phyloP scores from a whole-genome alignment of 352 stramenopile genomes.

The Peronosclerospora sorghi region DNA sequence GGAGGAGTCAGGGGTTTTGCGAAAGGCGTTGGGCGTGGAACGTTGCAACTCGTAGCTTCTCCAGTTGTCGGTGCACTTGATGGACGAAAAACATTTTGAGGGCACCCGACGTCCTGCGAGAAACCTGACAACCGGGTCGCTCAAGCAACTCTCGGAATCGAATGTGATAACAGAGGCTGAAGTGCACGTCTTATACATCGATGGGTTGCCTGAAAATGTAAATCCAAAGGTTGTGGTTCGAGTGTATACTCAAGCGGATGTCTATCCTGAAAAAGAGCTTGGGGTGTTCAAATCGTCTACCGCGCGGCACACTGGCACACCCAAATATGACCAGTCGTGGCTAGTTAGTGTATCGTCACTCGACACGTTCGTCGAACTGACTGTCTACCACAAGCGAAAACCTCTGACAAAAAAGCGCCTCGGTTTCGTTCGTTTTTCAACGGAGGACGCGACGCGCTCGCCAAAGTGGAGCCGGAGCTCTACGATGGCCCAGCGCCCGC shows the following conservation, averaged over 20 bases:
- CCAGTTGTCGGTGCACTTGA: no score
- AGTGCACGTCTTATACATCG: slow-evolving; percentile 58
- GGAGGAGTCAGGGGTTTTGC: no score
- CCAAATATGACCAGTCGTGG: slow-evolving; percentile 80
- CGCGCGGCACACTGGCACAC: slow-evolving; percentile 39
- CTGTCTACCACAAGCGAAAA: slow-evolving; percentile 79
- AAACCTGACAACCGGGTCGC: no score
- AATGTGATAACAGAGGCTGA: slow-evolving; percentile 83
- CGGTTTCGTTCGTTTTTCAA: slow-evolving; percentile 56
- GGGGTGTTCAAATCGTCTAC: slow-evolving; percentile 68
- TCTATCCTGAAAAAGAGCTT: slow-evolving; percentile 34
- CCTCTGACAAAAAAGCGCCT: slow-evolving; percentile 72
- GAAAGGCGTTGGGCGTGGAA: no score
- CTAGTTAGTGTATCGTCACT: slow-evolving; percentile 56
- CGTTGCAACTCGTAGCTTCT: no score
- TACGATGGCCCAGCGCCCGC: no score
- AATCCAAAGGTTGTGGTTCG: slow-evolving; percentile 63
- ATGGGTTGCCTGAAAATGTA: slow-evolving; percentile 53
- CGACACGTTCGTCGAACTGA: slow-evolving; percentile 70
- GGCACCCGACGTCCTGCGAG: no score
- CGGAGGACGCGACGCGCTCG: no score
- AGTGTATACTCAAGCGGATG: slow-evolving; percentile 41
- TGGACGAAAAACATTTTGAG: no score
- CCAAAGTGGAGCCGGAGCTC: no score
- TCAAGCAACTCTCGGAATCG: no score